Percentiles rank a stretch among this genome's conserved stretches.
phyloP scores from a whole-genome alignment of 345 rosid species.

The Acer campestre region DNA sequence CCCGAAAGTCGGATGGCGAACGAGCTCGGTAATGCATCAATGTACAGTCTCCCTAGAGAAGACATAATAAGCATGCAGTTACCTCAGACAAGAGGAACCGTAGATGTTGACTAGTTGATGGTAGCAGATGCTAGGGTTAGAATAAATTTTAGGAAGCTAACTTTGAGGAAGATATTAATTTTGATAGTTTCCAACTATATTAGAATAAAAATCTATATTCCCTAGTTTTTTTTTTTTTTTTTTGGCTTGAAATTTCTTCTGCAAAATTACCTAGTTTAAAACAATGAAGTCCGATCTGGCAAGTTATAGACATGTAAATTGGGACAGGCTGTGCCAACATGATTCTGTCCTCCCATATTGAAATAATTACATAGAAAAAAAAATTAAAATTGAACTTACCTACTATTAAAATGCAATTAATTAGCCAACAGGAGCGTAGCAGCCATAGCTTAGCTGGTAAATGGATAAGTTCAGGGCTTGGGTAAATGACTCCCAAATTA shows the following conservation, averaged over 20 bases:
- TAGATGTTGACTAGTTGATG: conserved; percentile 25
- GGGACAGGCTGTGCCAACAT: no score
- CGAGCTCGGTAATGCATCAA: conserved; percentile 20
- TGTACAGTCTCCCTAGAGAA: conserved; percentile 54
- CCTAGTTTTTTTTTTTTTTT: not conserved
- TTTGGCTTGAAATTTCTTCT: not conserved
- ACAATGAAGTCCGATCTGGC: no score
- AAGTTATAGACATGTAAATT: no score
- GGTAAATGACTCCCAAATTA: no score
- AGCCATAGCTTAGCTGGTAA: no score
- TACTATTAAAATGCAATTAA: no score
- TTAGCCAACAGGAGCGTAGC: no score
- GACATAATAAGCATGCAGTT: conserved; percentile 72
- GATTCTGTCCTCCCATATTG: no score
- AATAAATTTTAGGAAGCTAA: not conserved
- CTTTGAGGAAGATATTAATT: not conserved
- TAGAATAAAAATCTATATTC: conserved; percentile 6
- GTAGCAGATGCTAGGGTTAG: not conserved
- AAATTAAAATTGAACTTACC: no score
- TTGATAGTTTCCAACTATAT: not conserved
- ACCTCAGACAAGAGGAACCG: conserved; percentile 44
- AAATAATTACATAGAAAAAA: no score
- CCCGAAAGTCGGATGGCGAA: conserved; percentile 24
- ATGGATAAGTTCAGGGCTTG: no score
- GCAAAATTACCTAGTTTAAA: not conserved